These are phyloP conservation scores for Bathelium albidoporum DNA, from an alignment of 495 filamentous ascomycete genomes.

Conservation along the genomic window DNA sequence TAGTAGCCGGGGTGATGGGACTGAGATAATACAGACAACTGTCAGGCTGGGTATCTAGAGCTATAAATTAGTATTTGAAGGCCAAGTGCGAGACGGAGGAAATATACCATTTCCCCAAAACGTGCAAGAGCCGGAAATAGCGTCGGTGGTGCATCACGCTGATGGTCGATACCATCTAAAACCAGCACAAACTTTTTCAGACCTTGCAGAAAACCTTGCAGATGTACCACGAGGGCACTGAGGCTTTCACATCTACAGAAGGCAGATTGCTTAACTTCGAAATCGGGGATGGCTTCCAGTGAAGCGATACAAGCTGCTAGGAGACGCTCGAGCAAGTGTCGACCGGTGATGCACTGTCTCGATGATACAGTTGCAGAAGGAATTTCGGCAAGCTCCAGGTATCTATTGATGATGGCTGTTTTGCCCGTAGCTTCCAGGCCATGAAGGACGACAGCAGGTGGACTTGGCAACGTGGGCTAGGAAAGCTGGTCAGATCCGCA, in stretches of 20 bases:
- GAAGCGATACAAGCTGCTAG: constrained; percentile 29
- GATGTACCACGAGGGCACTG: constrained; percentile 58
- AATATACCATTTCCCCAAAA: constrained; percentile 63
- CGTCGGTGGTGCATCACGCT: constrained; percentile 69
- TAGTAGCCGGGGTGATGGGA: constrained; percentile 60
- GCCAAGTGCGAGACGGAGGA: not conserved
- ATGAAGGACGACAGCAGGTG: constrained; percentile 60
- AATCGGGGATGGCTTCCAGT: constrained; percentile 7
- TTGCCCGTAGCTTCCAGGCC: constrained; percentile 93
- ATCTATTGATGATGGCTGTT: constrained; percentile 52
- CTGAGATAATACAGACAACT: constrained; percentile 65
- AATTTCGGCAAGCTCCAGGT: constrained; percentile 47
- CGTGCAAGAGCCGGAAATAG: constrained; percentile 73
- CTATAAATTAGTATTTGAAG: not conserved
- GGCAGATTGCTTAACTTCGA: constrained; percentile 37
- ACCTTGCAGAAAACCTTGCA: constrained; percentile 42
- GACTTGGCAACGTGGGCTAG: constrained; percentile 36
- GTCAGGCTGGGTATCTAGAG: constrained; percentile 68
- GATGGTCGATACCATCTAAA: constrained; percentile 83
- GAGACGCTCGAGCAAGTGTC: constrained; percentile 71
- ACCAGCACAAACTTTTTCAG: constrained; percentile 63
- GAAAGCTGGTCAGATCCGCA: not conserved
- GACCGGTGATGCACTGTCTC: constrained; percentile 76
- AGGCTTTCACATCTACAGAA: constrained; percentile 65
- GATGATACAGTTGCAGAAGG: constrained; percentile 65